A percentile compares a stretch with the other conserved stretches of the same genome.
These are phyloP conservation scores for Cinnamomum chago DNA, from an alignment of 164 flowering plant genomes.

Conservation along the genomic window DNA sequence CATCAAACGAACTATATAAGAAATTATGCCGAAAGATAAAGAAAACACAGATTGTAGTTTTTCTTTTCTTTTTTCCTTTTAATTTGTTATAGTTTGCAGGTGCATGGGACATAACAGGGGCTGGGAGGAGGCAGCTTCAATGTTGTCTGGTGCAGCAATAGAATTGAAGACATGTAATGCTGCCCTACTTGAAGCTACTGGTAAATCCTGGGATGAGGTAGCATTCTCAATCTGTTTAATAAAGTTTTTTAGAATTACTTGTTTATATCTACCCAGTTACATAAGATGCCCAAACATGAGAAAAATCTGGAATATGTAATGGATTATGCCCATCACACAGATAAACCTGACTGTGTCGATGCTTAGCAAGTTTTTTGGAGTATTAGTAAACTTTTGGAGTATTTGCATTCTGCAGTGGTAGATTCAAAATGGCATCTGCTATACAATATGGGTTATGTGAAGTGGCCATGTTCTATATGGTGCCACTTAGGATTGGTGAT, in stretches of 20 bases:
- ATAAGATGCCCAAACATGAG: neutral
- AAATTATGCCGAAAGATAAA: too few relatives aligned
- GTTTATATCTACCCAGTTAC: neutral
- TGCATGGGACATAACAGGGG: constrained; percentile 98
- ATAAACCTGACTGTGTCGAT: too few relatives aligned
- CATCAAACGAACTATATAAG: neutral
- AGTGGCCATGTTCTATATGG: neutral
- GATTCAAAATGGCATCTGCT: neutral
- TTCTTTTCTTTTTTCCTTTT: neutral
- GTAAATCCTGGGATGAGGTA: constrained; percentile 94
- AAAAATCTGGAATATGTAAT: neutral
- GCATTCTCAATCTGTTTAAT: neutral
- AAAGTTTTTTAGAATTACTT: neutral
- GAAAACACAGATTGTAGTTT: neutral
- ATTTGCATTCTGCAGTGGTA: neutral
- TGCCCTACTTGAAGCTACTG: constrained; percentile 80
- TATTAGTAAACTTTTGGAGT: neutral
- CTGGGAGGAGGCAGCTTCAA: constrained; percentile 97
- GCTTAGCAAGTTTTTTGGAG: neutral
- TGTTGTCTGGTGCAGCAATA: constrained; percentile 63
- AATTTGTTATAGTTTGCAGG: constrained; percentile 37
- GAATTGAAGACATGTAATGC: constrained; percentile 95
- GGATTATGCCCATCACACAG: neutral
- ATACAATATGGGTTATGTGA: neutral
- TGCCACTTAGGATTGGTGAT: neutral